Percentiles rank a stretch among this genome's conserved stretches.
phyloP scores from a whole-genome alignment of 1,139 yeast genomes.

The Komagataea norvegica region DNA sequence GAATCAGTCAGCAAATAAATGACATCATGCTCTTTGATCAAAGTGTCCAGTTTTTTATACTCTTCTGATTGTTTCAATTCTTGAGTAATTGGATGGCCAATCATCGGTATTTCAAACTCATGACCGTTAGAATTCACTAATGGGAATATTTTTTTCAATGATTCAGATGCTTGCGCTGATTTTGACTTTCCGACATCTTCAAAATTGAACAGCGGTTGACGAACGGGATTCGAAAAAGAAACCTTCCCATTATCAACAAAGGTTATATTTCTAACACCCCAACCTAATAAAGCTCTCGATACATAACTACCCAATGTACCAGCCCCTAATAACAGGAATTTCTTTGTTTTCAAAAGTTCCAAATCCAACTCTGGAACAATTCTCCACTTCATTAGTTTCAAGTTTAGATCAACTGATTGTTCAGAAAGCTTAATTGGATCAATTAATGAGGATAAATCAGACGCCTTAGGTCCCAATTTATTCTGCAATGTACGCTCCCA shows the following conservation, averaged over 20 bases:
- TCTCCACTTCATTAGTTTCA: constrained; percentile 95
- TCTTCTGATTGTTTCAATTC: constrained; percentile 46
- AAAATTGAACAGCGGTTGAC: constrained; percentile 83
- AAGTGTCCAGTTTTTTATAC: constrained; percentile 44
- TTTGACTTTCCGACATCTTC: constrained; percentile 71
- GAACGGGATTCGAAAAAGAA: constrained; percentile 89
- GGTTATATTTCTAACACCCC: constrained; percentile 87
- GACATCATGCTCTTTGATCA: constrained; percentile 70
- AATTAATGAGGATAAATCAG: constrained; percentile 75
- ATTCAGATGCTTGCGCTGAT: constrained; percentile 71
- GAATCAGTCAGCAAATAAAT: constrained; percentile 85
- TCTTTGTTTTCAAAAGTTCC: constrained; percentile 53
- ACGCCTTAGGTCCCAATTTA: constrained; percentile 72
- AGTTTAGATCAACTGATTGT: constrained; percentile 86
- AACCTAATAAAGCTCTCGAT: constrained; percentile 77
- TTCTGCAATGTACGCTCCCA: constrained; percentile 85
- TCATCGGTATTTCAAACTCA: constrained; percentile 83
- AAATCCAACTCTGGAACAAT: constrained; percentile 78
- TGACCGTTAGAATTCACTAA: constrained; percentile 61
- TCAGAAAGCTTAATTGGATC: constrained; percentile 79
- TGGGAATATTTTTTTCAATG: constrained; percentile 72
- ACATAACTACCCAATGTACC: constrained; percentile 96
- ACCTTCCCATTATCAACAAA: constrained; percentile 87
- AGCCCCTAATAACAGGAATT: constrained; percentile 81
- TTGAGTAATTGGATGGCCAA: constrained; percentile 76